Conservation (phyloP, 2,329 filamentous ascomycete genomes). For the Botryosphaeria dothidea region DNA sequence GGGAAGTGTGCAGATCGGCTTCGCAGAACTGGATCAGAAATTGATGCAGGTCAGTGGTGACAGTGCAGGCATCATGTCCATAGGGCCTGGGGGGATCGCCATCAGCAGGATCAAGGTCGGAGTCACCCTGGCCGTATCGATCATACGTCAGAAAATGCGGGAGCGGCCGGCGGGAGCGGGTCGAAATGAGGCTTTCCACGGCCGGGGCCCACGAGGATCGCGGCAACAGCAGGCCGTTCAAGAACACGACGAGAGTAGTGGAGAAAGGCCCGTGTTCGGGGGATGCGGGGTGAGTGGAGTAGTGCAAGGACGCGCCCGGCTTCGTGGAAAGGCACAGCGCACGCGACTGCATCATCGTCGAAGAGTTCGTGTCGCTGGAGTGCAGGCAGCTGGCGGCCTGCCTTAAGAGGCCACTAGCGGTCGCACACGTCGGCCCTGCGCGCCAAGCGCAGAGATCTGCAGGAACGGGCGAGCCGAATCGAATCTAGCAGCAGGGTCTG, state of each 20-base stretch:
- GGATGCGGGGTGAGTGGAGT: slow-evolving; percentile 6
- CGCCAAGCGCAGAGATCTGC: slow-evolving; percentile 5
- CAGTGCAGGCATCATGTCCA: slow-evolving; percentile 50
- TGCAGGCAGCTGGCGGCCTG: neutral
- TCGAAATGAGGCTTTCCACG: slow-evolving; percentile 34
- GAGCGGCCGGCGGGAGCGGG: slow-evolving; percentile 30
- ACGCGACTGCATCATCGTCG: slow-evolving; percentile 4
- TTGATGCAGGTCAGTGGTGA: slow-evolving; percentile 47
- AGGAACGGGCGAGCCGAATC: slow-evolving; percentile 5
- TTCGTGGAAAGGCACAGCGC: slow-evolving; percentile 32
- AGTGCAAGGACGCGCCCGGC: slow-evolving; percentile 21
- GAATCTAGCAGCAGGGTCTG: slow-evolving; percentile 9
- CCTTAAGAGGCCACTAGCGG: neutral
- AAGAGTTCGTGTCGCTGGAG: neutral
- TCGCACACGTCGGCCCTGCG: slow-evolving; percentile 5
- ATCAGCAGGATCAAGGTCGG: slow-evolving; percentile 47
- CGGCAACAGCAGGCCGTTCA: slow-evolving; percentile 47
- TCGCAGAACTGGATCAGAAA: slow-evolving; percentile 44
- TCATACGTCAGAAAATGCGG: slow-evolving; percentile 57
- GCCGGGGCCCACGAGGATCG: slow-evolving; percentile 40
- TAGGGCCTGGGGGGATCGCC: slow-evolving; percentile 32
- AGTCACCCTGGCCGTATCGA: slow-evolving; percentile 59
- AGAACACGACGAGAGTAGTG: slow-evolving; percentile 43
- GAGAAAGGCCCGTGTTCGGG: slow-evolving; percentile 28
- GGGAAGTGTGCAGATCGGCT: slow-evolving; percentile 37